Evolutionary conservation across 768 basidiomycete genomes (phyloP).

Genomic region (Termitomyces titanicus): DNA sequence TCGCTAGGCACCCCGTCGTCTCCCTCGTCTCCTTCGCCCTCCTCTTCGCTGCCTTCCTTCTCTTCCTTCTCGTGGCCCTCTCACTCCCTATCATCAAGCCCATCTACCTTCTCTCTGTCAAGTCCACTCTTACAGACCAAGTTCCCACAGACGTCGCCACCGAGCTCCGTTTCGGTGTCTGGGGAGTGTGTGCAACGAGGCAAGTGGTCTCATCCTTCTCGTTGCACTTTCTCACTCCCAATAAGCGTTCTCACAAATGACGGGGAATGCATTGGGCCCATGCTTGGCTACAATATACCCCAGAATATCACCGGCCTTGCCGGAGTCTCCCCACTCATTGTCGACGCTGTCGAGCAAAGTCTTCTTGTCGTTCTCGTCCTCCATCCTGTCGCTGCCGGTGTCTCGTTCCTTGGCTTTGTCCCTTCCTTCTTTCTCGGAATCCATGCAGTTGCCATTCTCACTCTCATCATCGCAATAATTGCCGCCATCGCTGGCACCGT

Average conservation of each 20-base stretch:
- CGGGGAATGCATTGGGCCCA: slow-evolving; percentile 56
- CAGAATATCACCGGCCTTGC: slow-evolving; percentile 34
- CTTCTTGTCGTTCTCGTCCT: slow-evolving; percentile 58
- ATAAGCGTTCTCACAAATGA: slow-evolving; percentile 29
- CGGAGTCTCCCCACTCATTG: slow-evolving; percentile 41
- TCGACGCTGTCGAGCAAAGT: slow-evolving; percentile 43
- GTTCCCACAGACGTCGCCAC: slow-evolving; percentile 52
- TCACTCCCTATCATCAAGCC: slow-evolving; percentile 73
- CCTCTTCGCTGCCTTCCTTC: slow-evolving; percentile 61
- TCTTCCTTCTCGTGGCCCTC: slow-evolving; percentile 72
- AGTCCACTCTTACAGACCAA: slow-evolving; percentile 25
- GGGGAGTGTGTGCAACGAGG: slow-evolving; percentile 69
- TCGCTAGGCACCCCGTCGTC: slow-evolving; percentile 42
- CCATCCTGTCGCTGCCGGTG: slow-evolving; percentile 61
- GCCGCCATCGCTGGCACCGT: slow-evolving; percentile 51
- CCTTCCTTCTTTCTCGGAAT: slow-evolving; percentile 58
- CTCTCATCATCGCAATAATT: slow-evolving; percentile 56
- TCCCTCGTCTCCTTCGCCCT: slow-evolving; percentile 45
- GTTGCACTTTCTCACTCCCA: background rate
- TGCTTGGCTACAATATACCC: slow-evolving; percentile 69
- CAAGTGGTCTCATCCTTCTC: slow-evolving; percentile 2
- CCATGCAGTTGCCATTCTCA: slow-evolving; percentile 49
- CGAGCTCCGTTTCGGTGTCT: slow-evolving; percentile 71
- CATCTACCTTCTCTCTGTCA: slow-evolving; percentile 57
- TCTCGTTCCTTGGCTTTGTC: slow-evolving; percentile 52